A percentile compares a stretch with the other conserved stretches of the same genome.
Conservation (phyloP, 306 rosid genomes). For the Ammopiptanthus mongolicus region DNA sequence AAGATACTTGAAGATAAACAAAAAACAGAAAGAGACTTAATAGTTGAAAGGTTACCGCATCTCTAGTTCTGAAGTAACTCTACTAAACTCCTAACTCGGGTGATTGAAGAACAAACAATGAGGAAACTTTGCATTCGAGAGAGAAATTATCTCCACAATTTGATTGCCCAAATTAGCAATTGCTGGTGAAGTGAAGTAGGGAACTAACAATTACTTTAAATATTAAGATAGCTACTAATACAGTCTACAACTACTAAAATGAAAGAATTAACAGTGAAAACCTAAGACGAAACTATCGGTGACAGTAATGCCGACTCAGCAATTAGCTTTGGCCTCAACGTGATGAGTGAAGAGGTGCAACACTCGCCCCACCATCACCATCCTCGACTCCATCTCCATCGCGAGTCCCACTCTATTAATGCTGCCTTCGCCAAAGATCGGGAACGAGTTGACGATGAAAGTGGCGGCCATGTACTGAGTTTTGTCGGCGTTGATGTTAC, state of each 20-base stretch:
- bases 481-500: constrained; percentile 52
- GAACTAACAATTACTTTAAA: not conserved
- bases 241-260: not conserved
- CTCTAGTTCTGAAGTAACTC: too few species aligned
- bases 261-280: constrained; percentile 53
- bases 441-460: constrained; percentile 59
- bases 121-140: not conserved
- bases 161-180: not conserved
- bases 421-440: not conserved
- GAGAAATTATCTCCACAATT: not conserved
- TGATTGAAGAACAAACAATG: not conserved
- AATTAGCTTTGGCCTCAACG: constrained; percentile 48
- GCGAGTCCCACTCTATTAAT: constrained; percentile 27
- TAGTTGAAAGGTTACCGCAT: not conserved
- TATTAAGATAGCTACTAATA: not conserved
- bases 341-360: constrained; percentile 77
- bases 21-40: not conserved
- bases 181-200: not conserved
- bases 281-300: constrained; percentile 77
- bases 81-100: not conserved
- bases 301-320: constrained; percentile 57
- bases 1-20: too few species aligned
- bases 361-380: constrained; percentile 71
- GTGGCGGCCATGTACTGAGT: constrained; percentile 81
- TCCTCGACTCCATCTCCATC: constrained; percentile 65